Percentiles rank a stretch among this genome's conserved stretches.
These are phyloP conservation scores for Neocallimastix lanati DNA, from an alignment of 192 early-diverging fungal genomes.

Conservation along the genomic window DNA sequence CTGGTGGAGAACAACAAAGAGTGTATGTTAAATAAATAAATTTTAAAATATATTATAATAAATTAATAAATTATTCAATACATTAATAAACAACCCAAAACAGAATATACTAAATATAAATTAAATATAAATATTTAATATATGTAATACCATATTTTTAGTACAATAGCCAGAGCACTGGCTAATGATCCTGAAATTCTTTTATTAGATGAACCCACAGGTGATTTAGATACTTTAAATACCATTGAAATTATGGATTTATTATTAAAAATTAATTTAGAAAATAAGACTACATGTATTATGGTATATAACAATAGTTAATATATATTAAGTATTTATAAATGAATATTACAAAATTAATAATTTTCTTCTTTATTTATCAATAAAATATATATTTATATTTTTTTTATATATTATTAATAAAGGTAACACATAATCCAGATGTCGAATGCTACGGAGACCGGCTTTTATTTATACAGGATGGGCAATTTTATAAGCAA, in stretches of 20 bases:
- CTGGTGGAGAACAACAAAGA: constrained; percentile 15
- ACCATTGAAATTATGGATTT: constrained; percentile 16
- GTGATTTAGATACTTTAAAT: constrained; percentile 4
- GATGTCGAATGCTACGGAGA: constrained; percentile 16
- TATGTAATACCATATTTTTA: neutral
- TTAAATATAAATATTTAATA: neutral
- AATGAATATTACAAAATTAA: too few relatives aligned
- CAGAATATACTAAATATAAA: too few relatives aligned
- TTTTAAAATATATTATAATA: too few relatives aligned
- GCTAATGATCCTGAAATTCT: constrained; percentile 1
- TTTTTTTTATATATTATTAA: too few relatives aligned
- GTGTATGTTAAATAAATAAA: too few relatives aligned
- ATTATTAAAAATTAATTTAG: constrained; percentile 9
- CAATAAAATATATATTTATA: too few relatives aligned
- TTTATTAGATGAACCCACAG: neutral
- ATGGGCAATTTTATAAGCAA: constrained; percentile 11
- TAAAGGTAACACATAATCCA: constrained; percentile 13
- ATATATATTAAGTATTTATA: neutral
- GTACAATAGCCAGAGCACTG: constrained; percentile 4
- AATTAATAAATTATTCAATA: too few relatives aligned
- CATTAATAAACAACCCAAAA: too few relatives aligned
- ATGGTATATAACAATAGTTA: constrained; percentile 3
- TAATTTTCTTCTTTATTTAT: too few relatives aligned
- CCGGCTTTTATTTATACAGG: constrained; percentile 11
- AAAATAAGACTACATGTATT: constrained; percentile 8